Percentiles rank a stretch among this genome's conserved stretches.
Conservation (phyloP, 192 early-diverging fungal genomes). For the Neocallimastix lanati region DNA sequence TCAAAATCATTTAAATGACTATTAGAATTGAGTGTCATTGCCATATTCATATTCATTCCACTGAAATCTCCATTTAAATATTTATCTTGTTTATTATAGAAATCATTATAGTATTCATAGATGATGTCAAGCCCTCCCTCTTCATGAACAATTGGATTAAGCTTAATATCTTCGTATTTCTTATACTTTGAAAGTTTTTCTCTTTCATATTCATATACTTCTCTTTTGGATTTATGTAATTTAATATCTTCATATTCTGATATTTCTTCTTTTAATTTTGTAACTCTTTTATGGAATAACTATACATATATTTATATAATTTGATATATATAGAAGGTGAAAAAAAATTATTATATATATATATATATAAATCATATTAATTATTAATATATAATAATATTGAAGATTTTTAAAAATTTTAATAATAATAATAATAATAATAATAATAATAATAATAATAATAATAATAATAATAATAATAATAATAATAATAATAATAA, state of each 20-base stretch:
- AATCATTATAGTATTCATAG: neutral
- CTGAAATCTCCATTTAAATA: neutral
- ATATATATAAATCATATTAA: too few relatives aligned
- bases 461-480: too few relatives aligned
- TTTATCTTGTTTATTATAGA: neutral
- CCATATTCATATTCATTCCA: neutral
- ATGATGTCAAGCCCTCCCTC: neutral
- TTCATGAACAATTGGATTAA: neutral
- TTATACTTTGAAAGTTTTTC: neutral
- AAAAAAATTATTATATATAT: too few relatives aligned
- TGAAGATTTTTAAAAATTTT: too few relatives aligned
- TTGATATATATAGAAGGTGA: too few relatives aligned
- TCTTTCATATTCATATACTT: neutral
- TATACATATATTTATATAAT: neutral
- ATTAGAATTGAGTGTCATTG: too few relatives aligned
- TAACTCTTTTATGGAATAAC: neutral
- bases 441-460: too few relatives aligned
- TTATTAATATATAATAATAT: too few relatives aligned
- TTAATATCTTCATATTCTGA: neutral
- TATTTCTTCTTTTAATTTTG: neutral
- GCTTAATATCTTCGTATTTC: neutral
- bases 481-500: too few relatives aligned
- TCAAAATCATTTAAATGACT: neutral
- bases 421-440: too few relatives aligned
- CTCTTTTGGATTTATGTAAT: neutral